Base-by-base conservation (phyloP, 139 green algal species). In the Eudorina sp. region DNA sequence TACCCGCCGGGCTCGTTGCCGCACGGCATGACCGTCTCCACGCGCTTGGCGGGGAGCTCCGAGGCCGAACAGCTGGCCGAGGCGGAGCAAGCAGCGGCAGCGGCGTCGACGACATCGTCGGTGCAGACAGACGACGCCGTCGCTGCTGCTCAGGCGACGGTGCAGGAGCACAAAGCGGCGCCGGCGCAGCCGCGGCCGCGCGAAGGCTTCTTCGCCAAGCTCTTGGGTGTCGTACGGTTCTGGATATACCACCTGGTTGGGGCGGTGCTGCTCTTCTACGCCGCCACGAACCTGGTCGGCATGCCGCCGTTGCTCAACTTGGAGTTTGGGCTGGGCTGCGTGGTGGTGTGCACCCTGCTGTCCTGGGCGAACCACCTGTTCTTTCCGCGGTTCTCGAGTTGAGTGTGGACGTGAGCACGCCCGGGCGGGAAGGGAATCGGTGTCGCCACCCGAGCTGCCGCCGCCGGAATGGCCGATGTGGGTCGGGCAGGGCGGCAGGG, bases 181-280 rank as follows among this genome's bases (percentile, higher is more conserved):
- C 23, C 58, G 38, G n/a, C n/a, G 74, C 45, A 34, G 74, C 51
- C 74, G 45, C 45, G 27, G 74, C 34, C 18, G 72, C 72, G 25
- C 7, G 43, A 18, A 13, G 66, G 66, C 66, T 75, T 75, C 48
- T 38, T 80, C 1, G 48, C 25, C 5, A 43, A 46, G 53, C 48
- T 88, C 31, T 16, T 70, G 14, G 34, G 82, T 23, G 36, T 45
- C 4, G 23, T 88, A 13, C 9, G 25, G 4, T 60, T 80, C 58
- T 70, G 48, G 68, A 0, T 81, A 25, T 88, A 82, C 34, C 68
- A 81, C 16, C 25, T 48, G 36, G 0, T 81, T 68, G 83, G 68
- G 23, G 83, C 48, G 25, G 25, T 81, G 83, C 48, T 88, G 83
- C 48, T 88, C 0, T 88, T 82, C 68, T 88, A 88, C 83, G 48